Evolutionary conservation across 768 basidiomycete genomes (phyloP).

Genomic region (Leccinum barrowsii): DNA sequence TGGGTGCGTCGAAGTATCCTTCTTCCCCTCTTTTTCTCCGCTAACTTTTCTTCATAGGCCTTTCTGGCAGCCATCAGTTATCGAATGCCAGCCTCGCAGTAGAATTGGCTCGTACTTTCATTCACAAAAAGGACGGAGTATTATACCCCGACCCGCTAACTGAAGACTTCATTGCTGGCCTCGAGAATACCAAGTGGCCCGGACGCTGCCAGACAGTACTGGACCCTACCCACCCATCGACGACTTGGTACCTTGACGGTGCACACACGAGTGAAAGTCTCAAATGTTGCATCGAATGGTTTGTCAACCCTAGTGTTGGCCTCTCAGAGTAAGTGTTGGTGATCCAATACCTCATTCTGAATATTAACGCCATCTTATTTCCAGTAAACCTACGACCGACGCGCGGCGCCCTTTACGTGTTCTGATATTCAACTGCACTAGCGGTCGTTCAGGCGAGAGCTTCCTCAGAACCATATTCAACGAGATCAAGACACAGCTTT

Average conservation of each 20-base stretch:
- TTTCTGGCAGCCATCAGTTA: conserved; percentile 81
- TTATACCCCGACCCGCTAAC: conserved; percentile 38
- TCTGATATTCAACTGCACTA: conserved; percentile 94
- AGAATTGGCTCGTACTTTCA: conserved; percentile 63
- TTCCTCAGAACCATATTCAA: conserved; percentile 64
- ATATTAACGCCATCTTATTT: conserved; percentile 2
- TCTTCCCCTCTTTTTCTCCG: background rate
- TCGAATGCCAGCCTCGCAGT: conserved; percentile 88
- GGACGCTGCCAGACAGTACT: conserved; percentile 86
- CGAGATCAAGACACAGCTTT: conserved; percentile 47
- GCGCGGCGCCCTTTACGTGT: conserved; percentile 42
- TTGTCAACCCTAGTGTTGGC: conserved; percentile 56
- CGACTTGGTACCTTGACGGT: conserved; percentile 91
- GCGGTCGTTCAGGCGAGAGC: conserved; percentile 72
- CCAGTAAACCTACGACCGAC: conserved; percentile 11
- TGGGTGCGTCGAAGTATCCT: conserved; percentile 45
- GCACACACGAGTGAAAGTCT: conserved; percentile 94
- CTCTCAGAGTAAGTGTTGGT: conserved; percentile 32
- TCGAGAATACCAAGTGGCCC: conserved; percentile 80
- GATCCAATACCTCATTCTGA: background rate
- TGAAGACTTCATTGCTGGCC: conserved; percentile 52
- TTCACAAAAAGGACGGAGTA: conserved; percentile 35
- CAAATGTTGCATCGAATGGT: conserved; percentile 86
- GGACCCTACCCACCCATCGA: conserved; percentile 50
- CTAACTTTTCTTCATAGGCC: conserved; percentile 45